These are phyloP conservation scores for Ceratocystis papillata DNA, from an alignment of 2,329 filamentous ascomycete genomes.

Conservation along the genomic window DNA sequence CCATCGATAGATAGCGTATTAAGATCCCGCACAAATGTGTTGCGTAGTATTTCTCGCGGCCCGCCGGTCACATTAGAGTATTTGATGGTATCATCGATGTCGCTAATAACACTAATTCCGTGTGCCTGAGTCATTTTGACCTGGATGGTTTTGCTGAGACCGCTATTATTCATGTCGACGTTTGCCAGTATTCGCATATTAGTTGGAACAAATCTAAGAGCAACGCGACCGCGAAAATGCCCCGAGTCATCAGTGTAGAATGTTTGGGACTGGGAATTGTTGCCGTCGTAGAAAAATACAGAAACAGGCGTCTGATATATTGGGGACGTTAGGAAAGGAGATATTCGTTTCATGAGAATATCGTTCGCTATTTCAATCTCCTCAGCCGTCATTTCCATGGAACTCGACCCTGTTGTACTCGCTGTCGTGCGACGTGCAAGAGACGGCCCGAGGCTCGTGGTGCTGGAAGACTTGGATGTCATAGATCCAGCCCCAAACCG, in stretches of 20 bases:
- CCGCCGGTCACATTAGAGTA: slow-evolving; percentile 81
- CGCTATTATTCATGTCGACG: slow-evolving; percentile 67
- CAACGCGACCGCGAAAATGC: slow-evolving; percentile 71
- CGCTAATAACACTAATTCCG: slow-evolving; percentile 87
- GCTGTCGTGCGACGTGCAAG: slow-evolving; percentile 6
- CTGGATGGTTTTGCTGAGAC: slow-evolving; percentile 41
- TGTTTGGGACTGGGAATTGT: slow-evolving; percentile 69
- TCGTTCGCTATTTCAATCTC: slow-evolving; percentile 72
- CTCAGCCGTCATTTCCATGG: slow-evolving; percentile 45
- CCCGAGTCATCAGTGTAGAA: slow-evolving; percentile 79
- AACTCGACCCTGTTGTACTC: slow-evolving; percentile 1
- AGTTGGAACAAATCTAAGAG: slow-evolving; percentile 81
- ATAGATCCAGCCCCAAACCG: slow-evolving; percentile 28
- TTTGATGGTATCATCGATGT: slow-evolving; percentile 97
- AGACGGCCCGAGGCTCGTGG: background rate
- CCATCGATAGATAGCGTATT: slow-evolving; percentile 72
- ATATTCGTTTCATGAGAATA: slow-evolving; percentile 76
- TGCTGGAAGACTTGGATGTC: background rate
- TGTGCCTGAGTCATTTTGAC: slow-evolving; percentile 64
- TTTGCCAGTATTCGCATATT: slow-evolving; percentile 79
- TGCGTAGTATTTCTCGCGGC: slow-evolving; percentile 88
- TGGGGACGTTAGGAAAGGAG: slow-evolving; percentile 81
- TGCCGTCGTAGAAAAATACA: slow-evolving; percentile 88
- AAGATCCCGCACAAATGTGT: slow-evolving; percentile 84
- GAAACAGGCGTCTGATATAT: slow-evolving; percentile 69